Percentiles rank a stretch among this genome's conserved stretches.
phyloP scores from a whole-genome alignment of 306 rosid genomes.

The Citrullus amarus region DNA sequence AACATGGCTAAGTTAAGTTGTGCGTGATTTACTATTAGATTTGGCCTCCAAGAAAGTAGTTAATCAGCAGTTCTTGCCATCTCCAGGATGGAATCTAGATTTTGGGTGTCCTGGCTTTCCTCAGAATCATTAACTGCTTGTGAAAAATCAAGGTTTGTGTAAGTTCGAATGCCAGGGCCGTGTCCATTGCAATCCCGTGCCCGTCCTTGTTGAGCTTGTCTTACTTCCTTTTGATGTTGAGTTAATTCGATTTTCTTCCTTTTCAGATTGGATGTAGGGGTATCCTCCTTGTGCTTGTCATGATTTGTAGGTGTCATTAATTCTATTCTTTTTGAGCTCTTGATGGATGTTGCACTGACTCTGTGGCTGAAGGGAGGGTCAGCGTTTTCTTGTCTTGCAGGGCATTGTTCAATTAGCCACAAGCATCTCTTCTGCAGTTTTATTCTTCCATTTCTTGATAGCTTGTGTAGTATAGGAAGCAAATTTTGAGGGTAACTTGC shows the following conservation, averaged over 20 bases:
- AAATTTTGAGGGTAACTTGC: constrained; percentile 53
- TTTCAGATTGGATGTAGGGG: constrained; percentile 17
- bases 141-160: constrained; percentile 56
- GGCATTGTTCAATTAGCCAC: constrained; percentile 31
- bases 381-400: constrained; percentile 16
- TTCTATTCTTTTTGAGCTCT: constrained; percentile 51
- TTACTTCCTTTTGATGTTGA: constrained; percentile 72
- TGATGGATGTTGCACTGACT: constrained; percentile 35
- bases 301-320: constrained; percentile 14
- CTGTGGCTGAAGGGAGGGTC: constrained; percentile 25
- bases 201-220: constrained; percentile 70
- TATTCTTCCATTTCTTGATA: constrained; percentile 46
- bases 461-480: constrained; percentile 54
- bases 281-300: constrained; percentile 8
- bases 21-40: background rate
- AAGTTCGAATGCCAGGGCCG: constrained; percentile 64
- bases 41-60: background rate
- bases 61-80: background rate
- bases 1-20: background rate
- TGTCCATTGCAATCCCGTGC: constrained; percentile 51
- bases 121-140: constrained; percentile 53
- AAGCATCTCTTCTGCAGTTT: constrained; percentile 55
- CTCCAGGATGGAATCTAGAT: background rate
- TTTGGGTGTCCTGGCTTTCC: constrained; percentile 34
- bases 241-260: constrained; percentile 54